Percentiles rank a stretch among this genome's conserved stretches.
phyloP scores from a whole-genome alignment of 371 early-diverging fungal species.

The Actinomucor elegans region DNA sequence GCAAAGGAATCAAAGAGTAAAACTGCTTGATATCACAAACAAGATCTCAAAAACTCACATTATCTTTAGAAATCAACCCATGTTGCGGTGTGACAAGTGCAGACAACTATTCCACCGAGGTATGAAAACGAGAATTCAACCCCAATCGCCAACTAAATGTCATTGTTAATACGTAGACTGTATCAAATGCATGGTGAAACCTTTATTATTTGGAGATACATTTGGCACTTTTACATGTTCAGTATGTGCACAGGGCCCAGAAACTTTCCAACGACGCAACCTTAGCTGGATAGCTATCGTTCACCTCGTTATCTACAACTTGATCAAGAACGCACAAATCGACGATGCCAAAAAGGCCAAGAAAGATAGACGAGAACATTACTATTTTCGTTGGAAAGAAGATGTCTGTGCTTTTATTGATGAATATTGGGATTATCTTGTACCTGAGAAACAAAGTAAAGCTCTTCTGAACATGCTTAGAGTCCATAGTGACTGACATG shows the following conservation, averaged over 20 bases:
- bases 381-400: slow-evolving; percentile 80
- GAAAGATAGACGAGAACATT: slow-evolving; percentile 54
- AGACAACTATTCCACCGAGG: slow-evolving; percentile 66
- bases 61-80: slow-evolving; percentile 46
- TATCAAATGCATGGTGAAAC: slow-evolving; percentile 17
- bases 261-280: slow-evolving; percentile 42
- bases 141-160: no score
- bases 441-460: slow-evolving; percentile 67
- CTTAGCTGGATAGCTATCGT: slow-evolving; percentile 77
- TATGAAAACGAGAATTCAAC: slow-evolving; percentile 21
- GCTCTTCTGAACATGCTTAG: neutral
- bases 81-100: slow-evolving; percentile 60
- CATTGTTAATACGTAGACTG: no score
- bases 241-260: slow-evolving; percentile 17
- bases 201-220: slow-evolving; percentile 25
- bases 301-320: slow-evolving; percentile 73
- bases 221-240: slow-evolving; percentile 23
- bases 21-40: neutral
- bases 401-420: slow-evolving; percentile 81
- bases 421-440: slow-evolving; percentile 73
- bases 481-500: neutral
- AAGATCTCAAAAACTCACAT: neutral
- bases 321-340: slow-evolving; percentile 47
- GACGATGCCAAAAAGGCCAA: slow-evolving; percentile 27
- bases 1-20: slow-evolving; percentile 51